Evolutionary conservation across 768 basidiomycete genomes (phyloP).

Genomic region (Kwoniella mangroviensis): DNA sequence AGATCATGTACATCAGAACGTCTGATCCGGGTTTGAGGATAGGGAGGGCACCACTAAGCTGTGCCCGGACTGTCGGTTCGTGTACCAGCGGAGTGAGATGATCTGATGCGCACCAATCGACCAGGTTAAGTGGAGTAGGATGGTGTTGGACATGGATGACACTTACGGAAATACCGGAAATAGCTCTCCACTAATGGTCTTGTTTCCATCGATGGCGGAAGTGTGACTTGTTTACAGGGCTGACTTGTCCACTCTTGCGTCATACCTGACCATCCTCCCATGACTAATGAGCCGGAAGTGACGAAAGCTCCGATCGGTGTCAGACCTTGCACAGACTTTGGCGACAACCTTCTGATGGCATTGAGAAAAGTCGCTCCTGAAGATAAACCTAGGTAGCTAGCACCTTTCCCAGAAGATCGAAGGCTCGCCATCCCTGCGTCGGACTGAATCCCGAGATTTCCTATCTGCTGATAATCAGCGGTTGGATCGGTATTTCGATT

Average conservation of each 20-base stretch:
- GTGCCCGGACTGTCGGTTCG: conserved; percentile 33
- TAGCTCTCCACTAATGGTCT: conserved; percentile 31
- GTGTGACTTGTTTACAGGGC: not conserved
- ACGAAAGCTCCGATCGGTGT: not conserved
- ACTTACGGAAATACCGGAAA: conserved; percentile 37
- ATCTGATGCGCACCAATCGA: conserved; percentile 3
- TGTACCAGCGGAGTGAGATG: conserved; percentile 33
- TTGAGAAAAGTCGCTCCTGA: conserved; percentile 34
- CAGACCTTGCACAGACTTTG: conserved; percentile 9
- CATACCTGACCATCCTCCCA: conserved; percentile 4
- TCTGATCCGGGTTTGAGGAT: conserved; percentile 17
- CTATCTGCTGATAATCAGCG: too few species aligned
- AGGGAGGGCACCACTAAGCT: conserved; percentile 28
- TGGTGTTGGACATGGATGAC: not conserved
- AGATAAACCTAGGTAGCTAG: conserved; percentile 29
- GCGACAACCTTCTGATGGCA: conserved; percentile 23
- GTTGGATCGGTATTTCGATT: not conserved
- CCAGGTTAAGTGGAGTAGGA: not conserved
- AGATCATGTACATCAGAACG: conserved; percentile 30
- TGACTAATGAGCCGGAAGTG: not conserved
- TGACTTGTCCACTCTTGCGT: conserved; percentile 4
- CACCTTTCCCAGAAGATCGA: conserved; percentile 1
- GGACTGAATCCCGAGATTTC: not conserved
- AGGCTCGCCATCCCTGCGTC: conserved; percentile 21
- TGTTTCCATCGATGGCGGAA: conserved; percentile 25